Percentiles rank a stretch among this genome's conserved stretches.
Evolutionary conservation across 192 early-diverging fungal species (phyloP).

Genomic region (Podila clonocystis): DNA sequence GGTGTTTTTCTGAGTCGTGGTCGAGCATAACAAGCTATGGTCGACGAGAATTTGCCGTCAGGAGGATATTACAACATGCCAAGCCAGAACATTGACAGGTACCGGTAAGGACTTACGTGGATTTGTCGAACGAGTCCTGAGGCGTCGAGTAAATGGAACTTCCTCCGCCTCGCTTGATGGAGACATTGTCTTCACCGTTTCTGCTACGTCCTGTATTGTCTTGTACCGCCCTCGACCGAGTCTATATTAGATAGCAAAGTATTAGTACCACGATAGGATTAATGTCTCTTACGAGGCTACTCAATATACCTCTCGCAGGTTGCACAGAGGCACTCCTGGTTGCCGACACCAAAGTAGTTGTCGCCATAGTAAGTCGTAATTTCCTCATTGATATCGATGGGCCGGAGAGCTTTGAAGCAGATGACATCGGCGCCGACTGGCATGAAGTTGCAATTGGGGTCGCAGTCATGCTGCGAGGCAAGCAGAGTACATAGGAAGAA

Average conservation of each 20-base stretch:
- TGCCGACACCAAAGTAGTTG: conserved; percentile 69
- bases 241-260: neutral
- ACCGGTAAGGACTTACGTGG: too few relatives aligned
- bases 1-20: too few relatives aligned
- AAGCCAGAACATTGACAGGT: too few relatives aligned
- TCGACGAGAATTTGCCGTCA: too few relatives aligned
- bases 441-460: conserved; percentile 65
- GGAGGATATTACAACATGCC: too few relatives aligned
- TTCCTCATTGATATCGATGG: conserved; percentile 65
- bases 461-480: conserved; percentile 65
- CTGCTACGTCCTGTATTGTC: neutral
- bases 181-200: neutral
- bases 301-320: conserved; percentile 61
- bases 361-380: conserved; percentile 68
- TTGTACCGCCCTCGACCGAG: neutral
- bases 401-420: conserved; percentile 61
- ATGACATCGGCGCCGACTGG: conserved; percentile 57
- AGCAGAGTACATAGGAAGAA: conserved; percentile 11
- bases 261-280: too few relatives aligned
- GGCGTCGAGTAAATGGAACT: neutral
- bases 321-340: conserved; percentile 68
- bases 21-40: too few relatives aligned
- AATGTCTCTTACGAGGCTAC: neutral
- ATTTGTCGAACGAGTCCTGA: neutral
- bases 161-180: neutral